Evolutionary conservation across 495 filamentous ascomycete species (phyloP).

Genomic region (Daldinia loculata): DNA sequence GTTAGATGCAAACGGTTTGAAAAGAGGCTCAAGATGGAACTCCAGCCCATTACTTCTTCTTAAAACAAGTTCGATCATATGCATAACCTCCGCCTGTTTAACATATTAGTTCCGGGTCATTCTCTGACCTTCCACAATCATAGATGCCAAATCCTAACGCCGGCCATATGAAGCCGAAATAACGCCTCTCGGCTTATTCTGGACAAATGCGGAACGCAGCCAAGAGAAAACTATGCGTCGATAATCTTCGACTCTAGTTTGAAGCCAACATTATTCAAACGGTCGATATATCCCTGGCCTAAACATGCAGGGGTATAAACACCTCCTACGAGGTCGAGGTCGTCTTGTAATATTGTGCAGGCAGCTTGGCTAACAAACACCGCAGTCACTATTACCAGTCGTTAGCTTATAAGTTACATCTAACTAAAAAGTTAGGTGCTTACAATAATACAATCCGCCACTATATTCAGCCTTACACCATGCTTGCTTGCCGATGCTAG

Average conservation of each 20-base stretch:
- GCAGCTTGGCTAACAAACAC: constrained; percentile 74
- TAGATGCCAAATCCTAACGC: background rate
- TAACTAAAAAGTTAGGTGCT: constrained; percentile 34
- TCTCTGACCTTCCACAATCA: background rate
- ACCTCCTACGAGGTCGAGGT: constrained; percentile 69
- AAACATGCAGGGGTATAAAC: constrained; percentile 85
- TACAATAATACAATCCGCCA: constrained; percentile 71
- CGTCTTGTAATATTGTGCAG: constrained; percentile 71
- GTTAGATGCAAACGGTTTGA: background rate
- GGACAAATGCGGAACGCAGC: background rate
- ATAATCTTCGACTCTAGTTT: constrained; percentile 64
- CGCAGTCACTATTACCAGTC: constrained; percentile 64
- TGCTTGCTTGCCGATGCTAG: constrained; percentile 55
- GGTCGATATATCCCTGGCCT: constrained; percentile 78
- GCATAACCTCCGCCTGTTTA: background rate
- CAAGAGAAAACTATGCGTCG: constrained; percentile 25
- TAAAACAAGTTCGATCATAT: background rate
- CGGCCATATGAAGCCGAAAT: background rate
- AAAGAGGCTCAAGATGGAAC: constrained; percentile 3
- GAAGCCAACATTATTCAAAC: constrained; percentile 70
- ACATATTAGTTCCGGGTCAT: background rate
- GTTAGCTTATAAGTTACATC: constrained; percentile 19
- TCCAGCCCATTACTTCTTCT: constrained; percentile 5
- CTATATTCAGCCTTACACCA: constrained; percentile 66
- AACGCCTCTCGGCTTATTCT: background rate